Base-by-base conservation (phyloP, 176 grass and related monocot genomes). In the Lolium perenne region DNA sequence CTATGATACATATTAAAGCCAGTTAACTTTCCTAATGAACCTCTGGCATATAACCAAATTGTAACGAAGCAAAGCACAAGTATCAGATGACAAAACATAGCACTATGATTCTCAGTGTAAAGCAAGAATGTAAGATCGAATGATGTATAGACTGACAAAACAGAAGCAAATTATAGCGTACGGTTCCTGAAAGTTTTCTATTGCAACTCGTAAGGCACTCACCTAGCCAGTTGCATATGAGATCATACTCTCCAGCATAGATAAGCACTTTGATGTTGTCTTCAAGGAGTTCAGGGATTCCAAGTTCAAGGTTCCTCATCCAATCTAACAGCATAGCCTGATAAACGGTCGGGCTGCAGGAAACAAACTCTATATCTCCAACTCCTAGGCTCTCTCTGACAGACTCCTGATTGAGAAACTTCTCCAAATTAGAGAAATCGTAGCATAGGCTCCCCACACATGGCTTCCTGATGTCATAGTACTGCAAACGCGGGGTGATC, bases 171-270 rank as follows among this genome's bases (percentile, higher is more conserved):
- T 10, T 76, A 53, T 5, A 83, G 58, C 25, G 76, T 21, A 83
- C 20, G 0, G 59, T 48, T 64, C 56, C 6, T 35, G 25, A 26
- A 1, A 77, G 35, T 81, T 59, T 53, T 40, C 56, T 43, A 41
- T 74, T 56, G 49, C 50, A 84, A 77, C 71, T 85, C 35, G 66
- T 67, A 84, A 86, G 13, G 76, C 25, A 72, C 86, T 88, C 80
- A 97, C 95, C 95, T 40, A 95, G 77, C 95, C 95, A 97, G 66
- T 95, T 97, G 73, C 95, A 97, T 74, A 97, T 97, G 67, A 97
- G 95, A 84, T 97, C 95, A 81, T 97, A 97, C 77, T 97, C 95
- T 59, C 95, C 95, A 64, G 95, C 95, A 87, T 95, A 97, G 75
- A 97, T 84, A 47, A 97, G 83, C 20, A 97, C 82, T 80, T 93